Evolutionary conservation across 2,329 filamentous ascomycete genomes (phyloP).

Genomic region (Hypoxylon sp.): DNA sequence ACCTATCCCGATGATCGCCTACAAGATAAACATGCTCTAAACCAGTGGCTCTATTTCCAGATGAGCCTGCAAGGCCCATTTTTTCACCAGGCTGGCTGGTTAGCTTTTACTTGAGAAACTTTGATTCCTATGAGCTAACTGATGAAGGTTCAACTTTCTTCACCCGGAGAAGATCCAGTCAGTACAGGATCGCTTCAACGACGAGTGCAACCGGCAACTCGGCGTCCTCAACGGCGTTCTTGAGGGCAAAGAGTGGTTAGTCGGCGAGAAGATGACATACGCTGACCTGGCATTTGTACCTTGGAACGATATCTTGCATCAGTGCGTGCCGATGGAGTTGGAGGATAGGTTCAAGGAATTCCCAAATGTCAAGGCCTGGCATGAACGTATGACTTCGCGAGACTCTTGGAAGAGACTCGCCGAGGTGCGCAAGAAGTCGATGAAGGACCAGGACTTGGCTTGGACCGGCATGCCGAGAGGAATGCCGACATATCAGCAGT

Average conservation of each 20-base stretch:
- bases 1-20: conserved; percentile 10
- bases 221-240: conserved; percentile 62
- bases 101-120: neutral
- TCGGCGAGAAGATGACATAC: conserved; percentile 58
- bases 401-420: conserved; percentile 39
- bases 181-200: conserved; percentile 62
- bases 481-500: neutral
- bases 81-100: conserved; percentile 13
- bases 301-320: conserved; percentile 34
- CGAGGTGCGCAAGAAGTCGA: conserved; percentile 27
- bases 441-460: conserved; percentile 28
- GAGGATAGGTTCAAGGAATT: conserved; percentile 32
- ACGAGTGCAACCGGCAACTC: conserved; percentile 62
- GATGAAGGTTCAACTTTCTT: conserved; percentile 57
- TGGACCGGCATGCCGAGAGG: conserved; percentile 14
- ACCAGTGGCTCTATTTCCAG: conserved; percentile 28
- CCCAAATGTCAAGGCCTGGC: conserved; percentile 43
- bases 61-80: conserved; percentile 22
- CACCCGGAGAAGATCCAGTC: conserved; percentile 61
- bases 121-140: neutral
- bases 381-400: conserved; percentile 40
- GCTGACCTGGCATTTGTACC: conserved; percentile 47
- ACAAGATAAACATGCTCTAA: conserved; percentile 8
- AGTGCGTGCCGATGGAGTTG: neutral
- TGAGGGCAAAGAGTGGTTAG: conserved; percentile 56